These are phyloP conservation scores for Calonectria fujianensis DNA, from an alignment of 2,329 filamentous ascomycete genomes.

Conservation along the genomic window DNA sequence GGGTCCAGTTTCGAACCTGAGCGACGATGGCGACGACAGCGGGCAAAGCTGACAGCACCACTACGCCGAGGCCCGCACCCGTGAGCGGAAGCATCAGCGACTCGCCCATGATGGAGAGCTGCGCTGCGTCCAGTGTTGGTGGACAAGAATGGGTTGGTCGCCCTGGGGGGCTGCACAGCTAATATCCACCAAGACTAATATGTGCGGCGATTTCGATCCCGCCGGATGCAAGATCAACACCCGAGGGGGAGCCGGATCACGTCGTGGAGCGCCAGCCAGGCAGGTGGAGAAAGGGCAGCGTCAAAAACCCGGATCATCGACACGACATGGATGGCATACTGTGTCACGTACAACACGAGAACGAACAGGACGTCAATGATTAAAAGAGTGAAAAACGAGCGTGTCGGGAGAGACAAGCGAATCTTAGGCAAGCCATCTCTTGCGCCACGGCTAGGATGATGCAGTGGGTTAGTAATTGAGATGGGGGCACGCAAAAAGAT, in stretches of 20 bases:
- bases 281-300: neutral
- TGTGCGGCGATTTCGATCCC: neutral
- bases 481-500: slow-evolving; percentile 19
- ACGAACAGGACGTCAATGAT: neutral
- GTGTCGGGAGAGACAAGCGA: neutral
- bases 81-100: slow-evolving; percentile 54
- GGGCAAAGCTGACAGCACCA: slow-evolving; percentile 62
- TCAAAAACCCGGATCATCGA: neutral
- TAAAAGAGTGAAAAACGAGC: neutral
- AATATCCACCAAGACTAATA: slow-evolving; percentile 1
- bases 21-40: slow-evolving; percentile 58
- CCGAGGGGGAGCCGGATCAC: neutral
- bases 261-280: too few species aligned
- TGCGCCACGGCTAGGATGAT: slow-evolving; percentile 2
- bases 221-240: neutral
- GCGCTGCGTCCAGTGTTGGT: neutral
- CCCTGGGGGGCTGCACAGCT: neutral
- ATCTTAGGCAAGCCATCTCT: neutral
- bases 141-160: neutral
- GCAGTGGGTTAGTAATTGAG: slow-evolving; percentile 7
- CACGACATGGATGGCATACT: neutral
- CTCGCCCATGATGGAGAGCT: slow-evolving; percentile 43
- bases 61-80: slow-evolving; percentile 59
- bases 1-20: slow-evolving; percentile 60
- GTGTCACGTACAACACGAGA: slow-evolving; percentile 6